A percentile compares a stretch with the other conserved stretches of the same genome.
Evolutionary conservation across 805 yeast genomes (phyloP).

Genomic region (Wickerhamiella kurtzmanii): DNA sequence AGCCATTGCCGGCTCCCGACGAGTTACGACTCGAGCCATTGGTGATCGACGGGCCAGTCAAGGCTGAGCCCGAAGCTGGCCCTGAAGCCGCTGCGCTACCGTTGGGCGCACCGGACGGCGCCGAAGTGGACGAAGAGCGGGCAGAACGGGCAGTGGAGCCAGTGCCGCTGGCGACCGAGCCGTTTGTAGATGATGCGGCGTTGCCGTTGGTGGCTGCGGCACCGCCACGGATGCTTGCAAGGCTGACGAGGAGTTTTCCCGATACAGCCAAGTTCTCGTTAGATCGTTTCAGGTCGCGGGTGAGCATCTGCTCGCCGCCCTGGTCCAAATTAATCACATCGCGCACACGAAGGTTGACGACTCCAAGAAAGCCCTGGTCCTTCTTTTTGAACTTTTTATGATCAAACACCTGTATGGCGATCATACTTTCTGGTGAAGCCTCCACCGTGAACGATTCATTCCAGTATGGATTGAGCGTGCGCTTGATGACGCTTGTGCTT

Average conservation of each 20-base stretch:
- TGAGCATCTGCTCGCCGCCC: conserved; percentile 58
- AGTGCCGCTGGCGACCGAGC: background rate
- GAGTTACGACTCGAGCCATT: conserved; percentile 8
- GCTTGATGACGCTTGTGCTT: conserved; percentile 84
- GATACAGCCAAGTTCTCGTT: conserved; percentile 87
- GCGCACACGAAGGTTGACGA: conserved; percentile 77
- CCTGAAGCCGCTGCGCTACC: conserved; percentile 9
- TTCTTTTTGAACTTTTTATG: conserved; percentile 95
- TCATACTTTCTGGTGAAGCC: conserved; percentile 37
- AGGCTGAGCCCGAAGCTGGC: conserved; percentile 16
- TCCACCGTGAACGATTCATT: conserved; percentile 76
- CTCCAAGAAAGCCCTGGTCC: conserved; percentile 97
- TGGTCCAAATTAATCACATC: conserved; percentile 57
- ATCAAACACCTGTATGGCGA: conserved; percentile 90
- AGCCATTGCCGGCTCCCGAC: conserved; percentile 4
- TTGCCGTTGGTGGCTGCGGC: conserved; percentile 1
- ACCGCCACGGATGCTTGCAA: conserved; percentile 5
- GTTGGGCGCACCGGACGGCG: conserved; percentile 3
- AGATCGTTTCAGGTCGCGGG: conserved; percentile 81
- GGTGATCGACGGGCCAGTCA: conserved; percentile 16
- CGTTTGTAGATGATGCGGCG: background rate
- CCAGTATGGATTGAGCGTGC: conserved; percentile 96
- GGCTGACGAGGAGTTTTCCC: conserved; percentile 47
- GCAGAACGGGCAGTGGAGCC: background rate
- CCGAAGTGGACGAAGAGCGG: conserved; percentile 1